These are phyloP conservation scores for Calonectria montana DNA, from an alignment of 2,329 filamentous ascomycete species.

Conservation along the genomic window DNA sequence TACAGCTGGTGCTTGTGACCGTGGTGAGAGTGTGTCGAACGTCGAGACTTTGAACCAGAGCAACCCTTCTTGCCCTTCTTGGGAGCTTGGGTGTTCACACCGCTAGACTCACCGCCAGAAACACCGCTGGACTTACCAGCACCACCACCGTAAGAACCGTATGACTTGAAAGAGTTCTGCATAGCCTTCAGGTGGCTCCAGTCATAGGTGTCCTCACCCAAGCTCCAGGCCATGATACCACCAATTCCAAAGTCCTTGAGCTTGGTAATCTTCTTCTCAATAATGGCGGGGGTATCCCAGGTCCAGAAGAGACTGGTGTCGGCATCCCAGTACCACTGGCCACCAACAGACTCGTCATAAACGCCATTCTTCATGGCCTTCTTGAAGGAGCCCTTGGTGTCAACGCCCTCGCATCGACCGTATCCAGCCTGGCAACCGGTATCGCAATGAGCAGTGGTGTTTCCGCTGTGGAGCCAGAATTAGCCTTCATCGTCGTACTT, in stretches of 20 bases:
- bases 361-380: constrained; percentile 54
- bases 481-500: background rate
- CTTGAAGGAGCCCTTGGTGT: constrained; percentile 48
- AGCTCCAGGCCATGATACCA: constrained; percentile 65
- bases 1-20: background rate
- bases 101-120: background rate
- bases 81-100: background rate
- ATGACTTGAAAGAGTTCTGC: constrained; percentile 32
- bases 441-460: constrained; percentile 33
- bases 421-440: constrained; percentile 35
- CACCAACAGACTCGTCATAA: constrained; percentile 60
- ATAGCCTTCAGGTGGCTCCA: constrained; percentile 58
- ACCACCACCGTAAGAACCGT: background rate
- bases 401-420: constrained; percentile 33
- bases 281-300: constrained; percentile 63
- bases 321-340: constrained; percentile 66
- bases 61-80: background rate
- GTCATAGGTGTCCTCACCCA: constrained; percentile 60
- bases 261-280: constrained; percentile 60
- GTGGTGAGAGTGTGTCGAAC: background rate
- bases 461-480: constrained; percentile 21
- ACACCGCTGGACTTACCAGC: background rate
- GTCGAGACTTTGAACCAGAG: background rate
- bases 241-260: constrained; percentile 56
- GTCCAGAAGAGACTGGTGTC: constrained; percentile 62